A percentile compares a stretch with the other conserved stretches of the same genome.
Conservation (phyloP, 495 filamentous ascomycete species). For the Talaromyces trachyspermus region DNA sequence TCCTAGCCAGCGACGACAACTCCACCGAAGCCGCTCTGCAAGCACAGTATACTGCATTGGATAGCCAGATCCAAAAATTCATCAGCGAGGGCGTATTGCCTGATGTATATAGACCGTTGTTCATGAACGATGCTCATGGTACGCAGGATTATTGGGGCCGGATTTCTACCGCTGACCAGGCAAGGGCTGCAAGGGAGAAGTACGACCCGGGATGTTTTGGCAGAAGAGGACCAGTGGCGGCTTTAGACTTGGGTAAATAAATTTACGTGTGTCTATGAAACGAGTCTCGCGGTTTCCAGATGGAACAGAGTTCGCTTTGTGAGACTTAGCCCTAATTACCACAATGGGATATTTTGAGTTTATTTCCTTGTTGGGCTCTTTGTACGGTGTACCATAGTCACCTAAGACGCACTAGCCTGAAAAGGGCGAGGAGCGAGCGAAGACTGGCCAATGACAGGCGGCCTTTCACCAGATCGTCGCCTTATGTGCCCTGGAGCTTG, state of each 20-base stretch:
- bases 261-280: too few relatives aligned
- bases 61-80: slow-evolving; percentile 24
- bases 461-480: too few relatives aligned
- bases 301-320: too few relatives aligned
- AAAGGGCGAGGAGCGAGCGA: too few relatives aligned
- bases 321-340: too few relatives aligned
- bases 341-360: too few relatives aligned
- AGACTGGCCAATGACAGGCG: too few relatives aligned
- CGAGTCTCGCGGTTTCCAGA: too few relatives aligned
- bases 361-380: too few relatives aligned
- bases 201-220: slow-evolving; percentile 52
- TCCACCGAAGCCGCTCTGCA: slow-evolving; percentile 44
- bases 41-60: slow-evolving; percentile 26
- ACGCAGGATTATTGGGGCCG: slow-evolving; percentile 53
- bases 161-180: slow-evolving; percentile 38
- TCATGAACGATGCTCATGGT: slow-evolving; percentile 54
- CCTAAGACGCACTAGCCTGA: too few relatives aligned
- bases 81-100: slow-evolving; percentile 38
- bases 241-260: slow-evolving; percentile 25
- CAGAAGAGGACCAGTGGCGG: slow-evolving; percentile 50
- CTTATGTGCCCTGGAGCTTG: too few relatives aligned
- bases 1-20: slow-evolving; percentile 31
- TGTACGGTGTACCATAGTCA: too few relatives aligned
- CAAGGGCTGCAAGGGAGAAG: slow-evolving; percentile 30
- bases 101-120: slow-evolving; percentile 48